Evolutionary conservation across 2,329 filamentous ascomycete species (phyloP).

Genomic region (Aspergillus spinulosporus): DNA sequence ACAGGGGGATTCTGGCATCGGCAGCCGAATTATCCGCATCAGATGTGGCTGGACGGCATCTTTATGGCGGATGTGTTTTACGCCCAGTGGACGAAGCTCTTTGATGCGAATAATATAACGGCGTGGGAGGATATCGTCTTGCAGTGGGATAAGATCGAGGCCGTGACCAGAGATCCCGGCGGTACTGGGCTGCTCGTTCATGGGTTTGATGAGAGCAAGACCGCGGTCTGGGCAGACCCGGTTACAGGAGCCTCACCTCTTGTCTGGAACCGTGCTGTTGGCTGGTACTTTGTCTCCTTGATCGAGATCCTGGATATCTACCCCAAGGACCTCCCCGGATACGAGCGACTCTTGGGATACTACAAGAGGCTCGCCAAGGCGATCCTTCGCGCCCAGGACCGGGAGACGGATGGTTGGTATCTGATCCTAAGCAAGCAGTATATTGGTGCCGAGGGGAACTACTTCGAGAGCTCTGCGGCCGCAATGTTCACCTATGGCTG

Average conservation of each 20-base stretch:
- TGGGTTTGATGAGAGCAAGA: constrained; percentile 3
- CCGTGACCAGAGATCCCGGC: background rate
- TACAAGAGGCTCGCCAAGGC: background rate
- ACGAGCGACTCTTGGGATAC: constrained; percentile 1
- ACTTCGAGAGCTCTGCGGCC: constrained; percentile 1
- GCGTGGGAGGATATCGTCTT: constrained; percentile 4
- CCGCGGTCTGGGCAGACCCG: background rate
- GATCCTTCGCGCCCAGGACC: background rate
- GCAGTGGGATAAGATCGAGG: constrained; percentile 8
- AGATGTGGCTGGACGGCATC: constrained; percentile 7
- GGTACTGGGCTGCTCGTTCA: background rate
- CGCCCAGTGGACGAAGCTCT: constrained; percentile 1
- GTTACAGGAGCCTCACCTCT: background rate
- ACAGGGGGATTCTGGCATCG: constrained; percentile 3
- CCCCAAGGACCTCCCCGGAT: background rate
- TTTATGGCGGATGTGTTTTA: constrained; percentile 6
- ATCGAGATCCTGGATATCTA: constrained; percentile 7
- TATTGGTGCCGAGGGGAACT: background rate
- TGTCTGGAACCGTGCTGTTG: constrained; percentile 3
- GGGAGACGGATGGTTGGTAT: background rate
- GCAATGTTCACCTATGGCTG: constrained; percentile 6
- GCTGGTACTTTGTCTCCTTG: constrained; percentile 3
- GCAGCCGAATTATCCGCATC: background rate
- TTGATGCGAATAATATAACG: background rate
- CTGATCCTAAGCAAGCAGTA: constrained; percentile 2